phyloP scores from a whole-genome alignment of 768 basidiomycete genomes.

The Xanthoconium stramineum region DNA sequence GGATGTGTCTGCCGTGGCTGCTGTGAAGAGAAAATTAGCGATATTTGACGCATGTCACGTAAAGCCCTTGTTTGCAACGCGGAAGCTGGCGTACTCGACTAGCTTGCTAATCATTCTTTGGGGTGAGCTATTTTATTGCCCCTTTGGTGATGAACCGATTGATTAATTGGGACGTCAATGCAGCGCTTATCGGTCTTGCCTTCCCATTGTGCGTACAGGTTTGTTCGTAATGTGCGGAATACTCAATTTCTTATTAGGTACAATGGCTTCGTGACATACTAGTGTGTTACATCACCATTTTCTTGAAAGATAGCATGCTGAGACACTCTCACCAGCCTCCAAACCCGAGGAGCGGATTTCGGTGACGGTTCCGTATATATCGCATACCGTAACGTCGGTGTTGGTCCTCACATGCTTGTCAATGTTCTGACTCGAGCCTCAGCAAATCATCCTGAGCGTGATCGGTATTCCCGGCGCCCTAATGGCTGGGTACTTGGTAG shows the following conservation, averaged over 20 bases:
- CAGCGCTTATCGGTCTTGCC: conserved; percentile 73
- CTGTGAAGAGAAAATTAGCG: conserved; percentile 38
- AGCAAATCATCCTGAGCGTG: conserved; percentile 57
- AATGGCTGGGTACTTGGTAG: conserved; percentile 52
- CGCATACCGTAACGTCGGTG: conserved; percentile 65
- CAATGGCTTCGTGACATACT: conserved; percentile 52
- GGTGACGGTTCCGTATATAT: conserved; percentile 68
- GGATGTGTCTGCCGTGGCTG: conserved; percentile 37
- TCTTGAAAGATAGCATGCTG: background rate
- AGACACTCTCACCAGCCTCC: conserved; percentile 41
- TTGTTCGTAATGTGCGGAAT: background rate
- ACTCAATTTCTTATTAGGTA: conserved; percentile 32
- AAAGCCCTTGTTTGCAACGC: conserved; percentile 47
- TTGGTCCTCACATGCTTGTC: background rate
- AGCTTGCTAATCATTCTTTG: conserved; percentile 49
- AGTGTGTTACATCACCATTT: conserved; percentile 28
- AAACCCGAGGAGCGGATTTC: conserved; percentile 63
- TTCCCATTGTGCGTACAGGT: conserved; percentile 53
- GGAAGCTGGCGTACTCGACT: conserved; percentile 50
- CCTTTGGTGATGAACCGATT: background rate
- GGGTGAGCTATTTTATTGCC: conserved; percentile 32
- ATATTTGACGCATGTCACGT: conserved; percentile 43
- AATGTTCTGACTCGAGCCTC: conserved; percentile 5
- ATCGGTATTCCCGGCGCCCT: conserved; percentile 57
- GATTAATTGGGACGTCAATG: conserved; percentile 1